These are phyloP conservation scores for Phylloporus rhodoxanthus DNA, from an alignment of 768 basidiomycete species.

Conservation along the genomic window DNA sequence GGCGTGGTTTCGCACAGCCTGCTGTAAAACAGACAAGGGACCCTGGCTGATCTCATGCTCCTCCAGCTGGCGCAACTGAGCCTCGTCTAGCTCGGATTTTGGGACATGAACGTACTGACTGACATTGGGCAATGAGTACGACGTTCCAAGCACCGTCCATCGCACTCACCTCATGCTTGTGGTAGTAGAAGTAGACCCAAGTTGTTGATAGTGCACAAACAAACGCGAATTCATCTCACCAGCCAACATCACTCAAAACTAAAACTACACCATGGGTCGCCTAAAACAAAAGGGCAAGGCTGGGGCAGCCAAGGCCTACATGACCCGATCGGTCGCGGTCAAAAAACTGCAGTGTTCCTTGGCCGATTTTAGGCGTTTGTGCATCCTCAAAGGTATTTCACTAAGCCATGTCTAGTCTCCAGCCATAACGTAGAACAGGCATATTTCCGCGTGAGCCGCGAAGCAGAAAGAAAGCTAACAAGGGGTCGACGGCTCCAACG, in stretches of 20 bases:
- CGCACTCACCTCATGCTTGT: conserved; percentile 31
- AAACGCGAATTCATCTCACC: conserved; percentile 12
- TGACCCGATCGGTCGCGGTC: conserved; percentile 85
- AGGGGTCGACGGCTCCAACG: conserved; percentile 93
- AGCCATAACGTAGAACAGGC: conserved; percentile 42
- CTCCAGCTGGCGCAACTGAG: conserved; percentile 90
- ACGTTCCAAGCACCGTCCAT: neutral
- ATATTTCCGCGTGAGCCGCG: conserved; percentile 97
- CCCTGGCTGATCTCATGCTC: conserved; percentile 99
- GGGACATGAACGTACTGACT: conserved; percentile 97
- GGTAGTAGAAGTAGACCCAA: conserved; percentile 4
- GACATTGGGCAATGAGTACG: conserved; percentile 7
- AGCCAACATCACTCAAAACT: neutral
- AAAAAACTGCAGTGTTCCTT: conserved; percentile 96
- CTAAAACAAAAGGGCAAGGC: conserved; percentile 81
- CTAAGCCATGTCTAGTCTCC: conserved; percentile 2
- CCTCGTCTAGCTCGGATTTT: conserved; percentile 96
- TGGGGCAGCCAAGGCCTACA: conserved; percentile 86
- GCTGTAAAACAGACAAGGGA: conserved; percentile 93
- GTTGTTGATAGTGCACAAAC: conserved; percentile 31
- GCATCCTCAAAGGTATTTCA: conserved; percentile 86
- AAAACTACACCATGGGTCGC: conserved; percentile 55
- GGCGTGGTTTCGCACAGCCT: conserved; percentile 94
- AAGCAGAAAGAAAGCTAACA: conserved; percentile 89
- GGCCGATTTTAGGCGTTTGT: conserved; percentile 92